Percentiles rank a stretch among this genome's conserved stretches.
Evolutionary conservation across 768 basidiomycete genomes (phyloP).

Genomic region (Phlebiopsis gigantea): DNA sequence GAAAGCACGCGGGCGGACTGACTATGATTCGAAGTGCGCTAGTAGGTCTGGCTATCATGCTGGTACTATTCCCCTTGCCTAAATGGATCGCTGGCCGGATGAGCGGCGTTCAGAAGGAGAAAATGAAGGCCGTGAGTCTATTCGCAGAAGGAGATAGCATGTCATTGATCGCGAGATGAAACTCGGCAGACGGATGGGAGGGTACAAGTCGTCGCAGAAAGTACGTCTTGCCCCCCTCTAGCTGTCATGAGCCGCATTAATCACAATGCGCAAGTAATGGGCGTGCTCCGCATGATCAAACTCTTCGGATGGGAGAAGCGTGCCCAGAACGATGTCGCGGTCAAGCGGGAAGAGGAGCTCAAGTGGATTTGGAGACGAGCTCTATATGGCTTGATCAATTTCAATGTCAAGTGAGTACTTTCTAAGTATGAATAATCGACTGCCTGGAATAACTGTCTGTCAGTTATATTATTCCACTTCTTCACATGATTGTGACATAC

Average conservation of each 20-base stretch:
- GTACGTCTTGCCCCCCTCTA: not conserved
- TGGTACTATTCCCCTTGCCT: slow-evolving; percentile 39
- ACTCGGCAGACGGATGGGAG: slow-evolving; percentile 38
- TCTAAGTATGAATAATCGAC: not conserved
- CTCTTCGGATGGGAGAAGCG: slow-evolving; percentile 38
- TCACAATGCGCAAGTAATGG: slow-evolving; percentile 21
- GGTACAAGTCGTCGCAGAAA: slow-evolving; percentile 20
- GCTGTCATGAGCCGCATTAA: not conserved
- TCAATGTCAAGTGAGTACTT: slow-evolving; percentile 32
- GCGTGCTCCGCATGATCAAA: slow-evolving; percentile 41
- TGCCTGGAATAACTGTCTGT: not conserved
- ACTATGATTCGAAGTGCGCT: slow-evolving; percentile 25
- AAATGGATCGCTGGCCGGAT: slow-evolving; percentile 33
- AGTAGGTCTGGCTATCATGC: slow-evolving; percentile 33
- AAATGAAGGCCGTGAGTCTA: slow-evolving; percentile 32
- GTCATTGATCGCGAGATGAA: not conserved
- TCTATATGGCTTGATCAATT: slow-evolving; percentile 42
- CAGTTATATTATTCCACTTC: slow-evolving; percentile 52
- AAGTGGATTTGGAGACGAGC: slow-evolving; percentile 45
- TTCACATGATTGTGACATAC: slow-evolving; percentile 61
- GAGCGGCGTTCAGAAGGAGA: slow-evolving; percentile 30
- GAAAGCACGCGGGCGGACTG: not conserved
- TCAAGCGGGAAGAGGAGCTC: slow-evolving; percentile 58
- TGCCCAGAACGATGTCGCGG: slow-evolving; percentile 45
- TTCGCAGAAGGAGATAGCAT: not conserved